These are phyloP conservation scores for Lactuca sativa DNA, from an alignment of 129 eudicot genomes.

Conservation along the genomic window DNA sequence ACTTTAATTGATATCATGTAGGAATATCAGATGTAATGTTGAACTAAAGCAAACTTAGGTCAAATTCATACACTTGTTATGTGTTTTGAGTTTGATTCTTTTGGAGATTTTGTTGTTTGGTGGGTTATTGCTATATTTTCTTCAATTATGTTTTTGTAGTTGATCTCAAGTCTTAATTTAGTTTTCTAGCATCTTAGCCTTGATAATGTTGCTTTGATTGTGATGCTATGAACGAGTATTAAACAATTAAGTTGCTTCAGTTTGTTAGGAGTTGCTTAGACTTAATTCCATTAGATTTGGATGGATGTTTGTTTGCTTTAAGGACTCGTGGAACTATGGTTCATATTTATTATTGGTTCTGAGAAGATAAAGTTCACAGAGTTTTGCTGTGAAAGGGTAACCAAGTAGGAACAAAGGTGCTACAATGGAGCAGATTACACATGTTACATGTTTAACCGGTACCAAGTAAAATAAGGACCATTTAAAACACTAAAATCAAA, in stretches of 20 bases:
- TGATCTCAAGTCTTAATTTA: conserved; percentile 11
- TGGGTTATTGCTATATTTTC: background rate
- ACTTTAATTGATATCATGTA: background rate
- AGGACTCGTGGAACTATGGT: background rate
- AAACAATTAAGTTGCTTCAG: background rate
- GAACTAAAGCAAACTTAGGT: conserved; percentile 22
- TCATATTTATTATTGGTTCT: background rate
- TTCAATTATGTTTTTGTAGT: background rate
- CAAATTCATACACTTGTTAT: conserved; percentile 9
- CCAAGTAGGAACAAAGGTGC: too few species aligned
- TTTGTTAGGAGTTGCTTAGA: conserved; percentile 1
- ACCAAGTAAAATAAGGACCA: too few species aligned
- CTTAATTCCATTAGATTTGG: background rate
- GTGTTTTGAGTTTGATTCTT: conserved; percentile 20
- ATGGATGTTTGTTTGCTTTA: conserved; percentile 5
- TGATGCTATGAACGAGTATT: background rate
- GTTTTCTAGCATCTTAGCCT: background rate
- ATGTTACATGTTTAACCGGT: too few species aligned
- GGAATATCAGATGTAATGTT: background rate
- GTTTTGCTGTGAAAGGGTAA: too few species aligned
- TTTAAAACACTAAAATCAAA: too few species aligned
- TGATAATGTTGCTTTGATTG: conserved; percentile 16
- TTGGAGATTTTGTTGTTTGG: background rate
- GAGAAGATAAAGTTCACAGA: background rate
- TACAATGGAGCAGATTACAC: too few species aligned